phyloP scores from a whole-genome alignment of 2,329 filamentous ascomycete genomes.

The Volutella citrinella region DNA sequence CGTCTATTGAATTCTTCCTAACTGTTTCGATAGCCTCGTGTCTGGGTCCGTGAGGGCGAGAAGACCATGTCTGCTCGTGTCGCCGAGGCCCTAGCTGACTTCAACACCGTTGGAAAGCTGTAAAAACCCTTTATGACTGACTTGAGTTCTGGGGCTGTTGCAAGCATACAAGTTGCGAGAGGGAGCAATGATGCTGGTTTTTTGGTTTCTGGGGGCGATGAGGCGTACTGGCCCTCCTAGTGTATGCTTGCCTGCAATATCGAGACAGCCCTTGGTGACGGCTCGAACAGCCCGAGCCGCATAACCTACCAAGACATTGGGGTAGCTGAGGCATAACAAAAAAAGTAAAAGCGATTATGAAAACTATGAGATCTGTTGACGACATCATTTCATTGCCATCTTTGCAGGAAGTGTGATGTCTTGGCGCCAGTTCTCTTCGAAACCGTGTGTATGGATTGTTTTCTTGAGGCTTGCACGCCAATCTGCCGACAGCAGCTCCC shows the following conservation, averaged over 20 bases:
- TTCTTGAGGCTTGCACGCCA: too few species aligned
- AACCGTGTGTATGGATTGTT: too few species aligned
- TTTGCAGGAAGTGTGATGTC: too few species aligned
- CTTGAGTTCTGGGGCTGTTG: too few species aligned
- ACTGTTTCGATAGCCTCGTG: conserved; percentile 60
- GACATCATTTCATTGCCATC: too few species aligned
- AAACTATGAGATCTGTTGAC: too few species aligned
- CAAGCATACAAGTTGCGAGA: conserved; percentile 15
- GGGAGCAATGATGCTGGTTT: conserved; percentile 2
- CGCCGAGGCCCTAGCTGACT: conserved; percentile 79
- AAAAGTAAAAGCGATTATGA: conserved; percentile 23
- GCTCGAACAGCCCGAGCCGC: too few species aligned
- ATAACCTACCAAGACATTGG: too few species aligned
- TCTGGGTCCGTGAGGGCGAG: conserved; percentile 96
- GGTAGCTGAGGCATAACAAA: conserved; percentile 17
- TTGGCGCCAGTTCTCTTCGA: too few species aligned
- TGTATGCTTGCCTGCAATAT: neutral
- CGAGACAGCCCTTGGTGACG: neutral
- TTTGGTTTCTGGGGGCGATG: conserved; percentile 8
- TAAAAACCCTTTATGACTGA: conserved; percentile 22
- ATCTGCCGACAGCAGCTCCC: too few species aligned
- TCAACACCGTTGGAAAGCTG: conserved; percentile 57
- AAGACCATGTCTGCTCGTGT: conserved; percentile 91
- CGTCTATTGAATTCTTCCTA: neutral
- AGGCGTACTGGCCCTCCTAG: conserved; percentile 2